A percentile compares a stretch with the other conserved stretches of the same genome.
Evolutionary conservation across 306 rosid species (phyloP).

Genomic region (Geum urbanum): DNA sequence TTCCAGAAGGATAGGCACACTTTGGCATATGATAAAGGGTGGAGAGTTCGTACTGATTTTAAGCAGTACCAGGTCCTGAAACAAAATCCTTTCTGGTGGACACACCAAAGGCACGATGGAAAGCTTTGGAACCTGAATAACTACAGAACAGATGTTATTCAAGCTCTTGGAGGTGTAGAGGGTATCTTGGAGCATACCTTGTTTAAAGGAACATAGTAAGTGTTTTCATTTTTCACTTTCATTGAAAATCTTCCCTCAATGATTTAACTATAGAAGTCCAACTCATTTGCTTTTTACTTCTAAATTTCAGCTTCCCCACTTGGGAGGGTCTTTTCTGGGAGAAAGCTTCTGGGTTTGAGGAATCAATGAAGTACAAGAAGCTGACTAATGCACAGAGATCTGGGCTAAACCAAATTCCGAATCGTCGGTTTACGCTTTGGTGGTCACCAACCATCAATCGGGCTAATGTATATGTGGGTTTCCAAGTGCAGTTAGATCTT

Average conservation of each 20-base stretch:
- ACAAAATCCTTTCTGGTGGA: constrained; percentile 99
- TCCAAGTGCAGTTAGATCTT: constrained; percentile 97
- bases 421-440: constrained; percentile 99
- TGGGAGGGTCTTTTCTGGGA: constrained; percentile 99
- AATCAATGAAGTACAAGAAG: constrained; percentile 98
- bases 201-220: constrained; percentile 99
- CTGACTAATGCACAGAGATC: constrained; percentile 99
- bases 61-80: constrained; percentile 97
- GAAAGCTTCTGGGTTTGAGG: constrained; percentile 98
- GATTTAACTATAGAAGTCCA: background rate
- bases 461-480: constrained; percentile 98
- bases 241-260: background rate
- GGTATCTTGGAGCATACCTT: constrained; percentile 97
- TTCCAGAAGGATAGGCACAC: constrained; percentile 99
- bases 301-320: constrained; percentile 68
- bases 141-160: constrained; percentile 97
- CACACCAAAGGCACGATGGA: constrained; percentile 98
- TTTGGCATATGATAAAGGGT: constrained; percentile 97
- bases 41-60: constrained; percentile 99
- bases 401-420: constrained; percentile 98
- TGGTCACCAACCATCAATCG: constrained; percentile 99
- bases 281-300: constrained; percentile 23
- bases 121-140: constrained; percentile 96
- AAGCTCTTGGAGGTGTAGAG: constrained; percentile 99
- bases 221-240: background rate